phyloP scores from a whole-genome alignment of 2,329 filamentous ascomycete species.

The Neurospora crassa region DNA sequence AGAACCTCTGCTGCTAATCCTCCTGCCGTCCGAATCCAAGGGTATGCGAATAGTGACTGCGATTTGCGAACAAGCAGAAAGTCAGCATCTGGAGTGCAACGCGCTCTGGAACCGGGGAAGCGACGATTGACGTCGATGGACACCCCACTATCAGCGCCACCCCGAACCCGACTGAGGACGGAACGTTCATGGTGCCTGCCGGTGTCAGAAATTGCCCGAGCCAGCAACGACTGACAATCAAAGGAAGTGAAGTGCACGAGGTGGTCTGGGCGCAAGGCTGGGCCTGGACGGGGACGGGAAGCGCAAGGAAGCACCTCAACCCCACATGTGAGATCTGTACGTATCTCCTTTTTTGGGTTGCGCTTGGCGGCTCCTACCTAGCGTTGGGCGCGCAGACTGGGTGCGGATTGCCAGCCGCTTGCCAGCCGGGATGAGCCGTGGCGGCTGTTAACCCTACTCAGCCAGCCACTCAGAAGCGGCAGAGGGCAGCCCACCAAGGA shows the following conservation, averaged over 20 bases:
- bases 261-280: not conserved
- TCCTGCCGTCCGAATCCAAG: not conserved
- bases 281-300: not conserved
- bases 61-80: not conserved
- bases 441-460: conserved; percentile 18
- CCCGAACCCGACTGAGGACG: not conserved
- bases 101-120: not conserved
- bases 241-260: not conserved
- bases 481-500: conserved; percentile 18
- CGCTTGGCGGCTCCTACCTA: not conserved
- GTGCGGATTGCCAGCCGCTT: not conserved
- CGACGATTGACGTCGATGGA: not conserved
- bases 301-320: not conserved
- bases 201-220: not conserved
- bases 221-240: not conserved
- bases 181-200: not conserved
- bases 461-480: conserved; percentile 10
- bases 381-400: not conserved
- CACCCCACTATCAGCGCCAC: not conserved
- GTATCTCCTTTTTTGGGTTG: not conserved
- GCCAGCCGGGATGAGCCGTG: conserved; percentile 6
- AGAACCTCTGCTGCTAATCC: not conserved
- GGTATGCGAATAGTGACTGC: not conserved
- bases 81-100: not conserved
- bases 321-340: not conserved